Conservation (phyloP, 2,329 filamentous ascomycete genomes). For the Ceratocystiopsis minuta region DNA sequence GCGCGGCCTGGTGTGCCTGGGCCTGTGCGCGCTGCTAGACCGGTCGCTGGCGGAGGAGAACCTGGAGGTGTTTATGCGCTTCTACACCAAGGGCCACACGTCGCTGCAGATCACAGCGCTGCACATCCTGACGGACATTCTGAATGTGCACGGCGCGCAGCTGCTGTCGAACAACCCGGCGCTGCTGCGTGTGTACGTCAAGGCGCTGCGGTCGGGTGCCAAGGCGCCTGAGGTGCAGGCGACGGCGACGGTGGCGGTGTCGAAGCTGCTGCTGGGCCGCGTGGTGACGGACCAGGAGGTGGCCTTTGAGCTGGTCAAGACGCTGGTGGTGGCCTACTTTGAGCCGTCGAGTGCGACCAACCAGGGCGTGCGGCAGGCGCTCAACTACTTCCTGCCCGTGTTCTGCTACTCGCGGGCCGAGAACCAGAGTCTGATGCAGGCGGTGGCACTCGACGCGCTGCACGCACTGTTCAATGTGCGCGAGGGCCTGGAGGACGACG, state of each 20-base stretch:
- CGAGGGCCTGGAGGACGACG: slow-evolving; percentile 56
- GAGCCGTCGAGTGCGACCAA: slow-evolving; percentile 67
- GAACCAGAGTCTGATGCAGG: slow-evolving; percentile 68
- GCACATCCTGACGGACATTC: slow-evolving; percentile 82
- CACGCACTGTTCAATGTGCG: slow-evolving; percentile 57
- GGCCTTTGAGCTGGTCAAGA: slow-evolving; percentile 61
- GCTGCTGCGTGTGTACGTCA: slow-evolving; percentile 71
- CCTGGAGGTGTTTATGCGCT: slow-evolving; percentile 81
- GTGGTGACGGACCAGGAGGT: slow-evolving; percentile 54
- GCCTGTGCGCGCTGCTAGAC: slow-evolving; percentile 79
- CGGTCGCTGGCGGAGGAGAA: slow-evolving; percentile 86
- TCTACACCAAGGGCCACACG: slow-evolving; percentile 84
- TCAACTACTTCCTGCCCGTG: slow-evolving; percentile 88
- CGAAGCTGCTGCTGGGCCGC: slow-evolving; percentile 69
- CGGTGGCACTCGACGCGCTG: slow-evolving; percentile 55
- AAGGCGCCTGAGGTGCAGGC: slow-evolving; percentile 56
- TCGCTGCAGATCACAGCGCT: slow-evolving; percentile 76
- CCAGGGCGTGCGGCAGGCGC: slow-evolving; percentile 63
- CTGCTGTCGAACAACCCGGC: slow-evolving; percentile 50
- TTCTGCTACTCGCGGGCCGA: slow-evolving; percentile 74
- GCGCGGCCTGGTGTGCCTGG: slow-evolving; percentile 72
- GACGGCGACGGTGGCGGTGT: slow-evolving; percentile 61
- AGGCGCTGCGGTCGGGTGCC: slow-evolving; percentile 56
- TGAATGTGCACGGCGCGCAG: slow-evolving; percentile 73
- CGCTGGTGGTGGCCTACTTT: slow-evolving; percentile 74